phyloP scores from a whole-genome alignment of 345 rosid genomes.

The Firmiana major region DNA sequence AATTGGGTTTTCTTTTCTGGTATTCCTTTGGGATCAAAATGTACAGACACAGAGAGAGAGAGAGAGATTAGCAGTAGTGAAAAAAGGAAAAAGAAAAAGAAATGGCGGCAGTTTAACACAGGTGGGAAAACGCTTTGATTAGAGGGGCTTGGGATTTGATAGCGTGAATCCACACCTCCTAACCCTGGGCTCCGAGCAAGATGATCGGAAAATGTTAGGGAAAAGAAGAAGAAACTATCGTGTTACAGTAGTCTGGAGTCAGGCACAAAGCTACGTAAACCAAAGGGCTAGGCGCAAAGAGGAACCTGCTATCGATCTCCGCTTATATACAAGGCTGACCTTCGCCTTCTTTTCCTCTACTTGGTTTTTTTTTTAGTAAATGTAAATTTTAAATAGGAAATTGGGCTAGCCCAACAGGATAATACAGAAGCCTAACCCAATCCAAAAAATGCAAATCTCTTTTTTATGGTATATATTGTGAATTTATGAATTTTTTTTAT shows the following conservation, averaged over 20 bases:
- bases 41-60: not conserved
- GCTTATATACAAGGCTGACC: not conserved
- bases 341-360: not conserved
- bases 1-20: not conserved
- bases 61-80: not conserved
- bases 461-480: too few relatives aligned
- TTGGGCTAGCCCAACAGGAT: too few relatives aligned
- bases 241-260: not conserved
- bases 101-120: slow-evolving; percentile 20
- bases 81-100: not conserved
- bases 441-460: too few relatives aligned
- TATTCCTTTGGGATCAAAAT: not conserved
- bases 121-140: slow-evolving; percentile 16
- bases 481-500: too few relatives aligned
- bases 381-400: too few relatives aligned
- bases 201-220: not conserved
- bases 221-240: not conserved
- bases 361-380: too few relatives aligned
- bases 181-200: slow-evolving; percentile 17
- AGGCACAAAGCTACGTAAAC: not conserved
- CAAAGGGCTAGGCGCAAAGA: slow-evolving; percentile 3
- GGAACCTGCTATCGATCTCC: not conserved
- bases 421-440: too few relatives aligned
- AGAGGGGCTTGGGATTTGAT: not conserved
- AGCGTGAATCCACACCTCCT: slow-evolving; percentile 20